These are phyloP conservation scores for Fusarium denticulatum DNA, from an alignment of 2,329 filamentous ascomycete genomes.

Conservation along the genomic window DNA sequence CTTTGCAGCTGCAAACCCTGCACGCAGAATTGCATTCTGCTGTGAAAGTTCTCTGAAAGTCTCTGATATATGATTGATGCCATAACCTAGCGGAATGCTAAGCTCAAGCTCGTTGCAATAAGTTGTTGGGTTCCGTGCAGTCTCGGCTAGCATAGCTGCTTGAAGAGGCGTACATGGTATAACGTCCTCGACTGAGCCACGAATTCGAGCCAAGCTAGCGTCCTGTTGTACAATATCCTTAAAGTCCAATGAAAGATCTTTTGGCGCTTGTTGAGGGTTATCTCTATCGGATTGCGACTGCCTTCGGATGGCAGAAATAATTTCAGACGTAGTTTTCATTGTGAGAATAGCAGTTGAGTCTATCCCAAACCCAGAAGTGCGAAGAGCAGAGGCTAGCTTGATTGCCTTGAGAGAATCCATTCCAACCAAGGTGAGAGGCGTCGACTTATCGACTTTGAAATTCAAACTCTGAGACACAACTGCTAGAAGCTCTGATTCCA, in stretches of 20 bases:
- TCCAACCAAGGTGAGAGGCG: slow-evolving; percentile 63
- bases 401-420: slow-evolving; percentile 69
- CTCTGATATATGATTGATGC: slow-evolving; percentile 52
- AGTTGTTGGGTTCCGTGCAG: slow-evolving; percentile 62
- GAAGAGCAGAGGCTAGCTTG: slow-evolving; percentile 69
- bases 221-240: slow-evolving; percentile 28
- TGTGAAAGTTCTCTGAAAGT: slow-evolving; percentile 62
- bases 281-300: neutral
- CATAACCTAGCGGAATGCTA: slow-evolving; percentile 55
- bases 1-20: slow-evolving; percentile 72
- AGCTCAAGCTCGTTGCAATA: slow-evolving; percentile 86
- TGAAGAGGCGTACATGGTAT: slow-evolving; percentile 78
- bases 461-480: slow-evolving; percentile 56
- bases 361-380: slow-evolving; percentile 63
- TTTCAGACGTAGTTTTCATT: slow-evolving; percentile 55
- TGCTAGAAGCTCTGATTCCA: slow-evolving; percentile 48
- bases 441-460: slow-evolving; percentile 47
- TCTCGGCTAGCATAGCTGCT: slow-evolving; percentile 82
- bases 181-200: slow-evolving; percentile 53
- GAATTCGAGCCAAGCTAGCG: slow-evolving; percentile 21
- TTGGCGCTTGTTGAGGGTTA: neutral
- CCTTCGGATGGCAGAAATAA: slow-evolving; percentile 34
- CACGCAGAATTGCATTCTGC: slow-evolving; percentile 74
- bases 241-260: slow-evolving; percentile 31
- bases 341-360: slow-evolving; percentile 71